These are phyloP conservation scores for Sugiyamaella marilandica DNA, from an alignment of 805 yeast species.

Conservation along the genomic window DNA sequence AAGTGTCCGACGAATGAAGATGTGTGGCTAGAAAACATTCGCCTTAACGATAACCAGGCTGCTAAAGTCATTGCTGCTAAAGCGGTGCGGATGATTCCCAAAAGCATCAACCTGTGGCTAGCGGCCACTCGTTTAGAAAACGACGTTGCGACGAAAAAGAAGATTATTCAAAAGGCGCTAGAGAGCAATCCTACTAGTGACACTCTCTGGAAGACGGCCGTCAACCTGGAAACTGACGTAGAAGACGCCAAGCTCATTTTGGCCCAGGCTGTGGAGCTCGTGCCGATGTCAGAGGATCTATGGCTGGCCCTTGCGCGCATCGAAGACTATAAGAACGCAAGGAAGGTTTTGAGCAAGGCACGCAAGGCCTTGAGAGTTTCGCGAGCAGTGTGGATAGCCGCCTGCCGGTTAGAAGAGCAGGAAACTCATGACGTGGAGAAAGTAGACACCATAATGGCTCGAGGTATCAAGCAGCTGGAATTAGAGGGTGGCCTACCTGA, in stretches of 20 bases:
- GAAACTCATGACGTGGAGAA: conserved; percentile 33
- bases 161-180: conserved; percentile 65
- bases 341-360: conserved; percentile 53
- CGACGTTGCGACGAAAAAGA: conserved; percentile 47
- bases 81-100: conserved; percentile 54
- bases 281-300: conserved; percentile 59
- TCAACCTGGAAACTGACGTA: conserved; percentile 52
- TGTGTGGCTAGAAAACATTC: conserved; percentile 77
- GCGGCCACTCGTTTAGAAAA: conserved; percentile 63
- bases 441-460: conserved; percentile 44
- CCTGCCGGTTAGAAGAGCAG: conserved; percentile 63
- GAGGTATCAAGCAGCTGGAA: conserved; percentile 44
- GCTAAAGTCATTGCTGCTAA: conserved; percentile 59
- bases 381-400: conserved; percentile 62
- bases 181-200: conserved; percentile 55
- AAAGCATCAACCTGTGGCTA: conserved; percentile 65
- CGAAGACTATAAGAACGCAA: conserved; percentile 45
- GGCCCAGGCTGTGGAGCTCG: conserved; percentile 59
- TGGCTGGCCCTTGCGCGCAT: conserved; percentile 58
- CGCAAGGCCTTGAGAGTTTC: conserved; percentile 48
- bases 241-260: conserved; percentile 51
- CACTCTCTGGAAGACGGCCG: conserved; percentile 63
- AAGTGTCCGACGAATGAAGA: conserved; percentile 62
- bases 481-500: conserved; percentile 32
- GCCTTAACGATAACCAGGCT: conserved; percentile 49